Conservation (phyloP, 2,329 filamentous ascomycete genomes). For the Cladosporium sp. region DNA sequence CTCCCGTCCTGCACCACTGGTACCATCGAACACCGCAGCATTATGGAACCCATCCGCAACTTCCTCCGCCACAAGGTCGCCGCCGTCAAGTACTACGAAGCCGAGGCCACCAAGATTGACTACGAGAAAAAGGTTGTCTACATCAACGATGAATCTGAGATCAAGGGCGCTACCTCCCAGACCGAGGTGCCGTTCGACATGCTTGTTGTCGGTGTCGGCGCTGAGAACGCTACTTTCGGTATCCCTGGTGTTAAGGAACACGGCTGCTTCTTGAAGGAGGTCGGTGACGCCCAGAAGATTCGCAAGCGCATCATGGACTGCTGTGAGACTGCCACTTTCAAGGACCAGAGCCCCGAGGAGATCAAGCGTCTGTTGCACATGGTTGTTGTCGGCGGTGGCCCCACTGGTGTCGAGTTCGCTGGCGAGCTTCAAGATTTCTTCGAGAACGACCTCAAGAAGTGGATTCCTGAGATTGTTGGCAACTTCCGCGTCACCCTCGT, state of each 20-base stretch:
- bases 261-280: constrained; percentile 98
- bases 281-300: constrained; percentile 91
- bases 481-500: constrained; percentile 98
- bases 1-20: constrained; percentile 97
- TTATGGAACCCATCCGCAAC: constrained; percentile 98
- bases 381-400: constrained; percentile 84
- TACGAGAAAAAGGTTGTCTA: constrained; percentile 84
- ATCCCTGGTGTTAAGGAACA: constrained; percentile 94
- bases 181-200: constrained; percentile 97
- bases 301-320: constrained; percentile 99
- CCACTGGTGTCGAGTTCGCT: constrained; percentile 96
- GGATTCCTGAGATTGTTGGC: constrained; percentile 91
- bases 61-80: constrained; percentile 95
- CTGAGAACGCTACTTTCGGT: constrained; percentile 96
- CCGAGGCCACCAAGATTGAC: constrained; percentile 94
- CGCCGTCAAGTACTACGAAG: constrained; percentile 95
- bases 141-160: constrained; percentile 89
- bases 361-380: constrained; percentile 94
- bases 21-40: constrained; percentile 96
- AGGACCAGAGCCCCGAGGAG: constrained; percentile 87
- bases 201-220: constrained; percentile 95
- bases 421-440: constrained; percentile 99
- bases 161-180: constrained; percentile 78
- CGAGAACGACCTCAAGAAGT: constrained; percentile 96
- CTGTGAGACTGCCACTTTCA: constrained; percentile 97